phyloP scores from a whole-genome alignment of 2,329 filamentous ascomycete species.

The Ophidiomyces ophidiicola region DNA sequence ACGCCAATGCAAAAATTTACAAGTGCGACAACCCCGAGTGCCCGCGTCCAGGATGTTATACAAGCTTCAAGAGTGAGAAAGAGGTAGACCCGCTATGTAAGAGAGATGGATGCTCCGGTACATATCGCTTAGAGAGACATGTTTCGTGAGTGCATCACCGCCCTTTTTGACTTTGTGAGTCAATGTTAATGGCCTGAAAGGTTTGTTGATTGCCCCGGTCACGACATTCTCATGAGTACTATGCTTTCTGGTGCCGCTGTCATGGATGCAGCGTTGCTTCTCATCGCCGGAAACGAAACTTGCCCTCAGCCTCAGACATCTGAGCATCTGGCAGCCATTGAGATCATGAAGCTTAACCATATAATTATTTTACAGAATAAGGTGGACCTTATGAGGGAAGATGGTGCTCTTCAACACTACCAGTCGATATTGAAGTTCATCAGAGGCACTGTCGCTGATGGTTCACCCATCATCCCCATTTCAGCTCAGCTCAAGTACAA shows the following conservation, averaged over 20 bases:
- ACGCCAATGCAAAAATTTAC: constrained; percentile 99
- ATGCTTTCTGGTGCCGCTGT: constrained; percentile 99
- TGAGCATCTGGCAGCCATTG: constrained; percentile 95
- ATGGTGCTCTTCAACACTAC: constrained; percentile 85
- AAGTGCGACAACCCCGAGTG: constrained; percentile 89
- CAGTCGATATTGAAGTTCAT: constrained; percentile 98
- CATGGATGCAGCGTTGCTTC: constrained; percentile 94
- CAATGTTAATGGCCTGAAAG: constrained; percentile 33
- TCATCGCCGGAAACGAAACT: constrained; percentile 96
- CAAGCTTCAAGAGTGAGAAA: constrained; percentile 97
- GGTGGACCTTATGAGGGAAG: constrained; percentile 95
- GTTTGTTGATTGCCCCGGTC: constrained; percentile 96
- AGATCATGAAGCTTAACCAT: constrained; percentile 99
- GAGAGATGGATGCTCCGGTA: constrained; percentile 77
- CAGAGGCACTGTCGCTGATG: constrained; percentile 88
- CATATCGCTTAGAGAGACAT: constrained; percentile 77
- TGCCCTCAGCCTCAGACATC: constrained; percentile 98
- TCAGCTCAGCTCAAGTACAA: constrained; percentile 98
- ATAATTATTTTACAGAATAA: constrained; percentile 99
- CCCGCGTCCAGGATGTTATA: constrained; percentile 87
- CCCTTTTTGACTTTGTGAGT: constrained; percentile 11
- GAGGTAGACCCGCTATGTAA: constrained; percentile 95
- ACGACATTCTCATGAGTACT: constrained; percentile 99
- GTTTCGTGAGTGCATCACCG: constrained; percentile 56
- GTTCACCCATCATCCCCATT: constrained; percentile 91